These are phyloP conservation scores for Vachellia pachyceras DNA, from an alignment of 306 rosid species.

Conservation along the genomic window DNA sequence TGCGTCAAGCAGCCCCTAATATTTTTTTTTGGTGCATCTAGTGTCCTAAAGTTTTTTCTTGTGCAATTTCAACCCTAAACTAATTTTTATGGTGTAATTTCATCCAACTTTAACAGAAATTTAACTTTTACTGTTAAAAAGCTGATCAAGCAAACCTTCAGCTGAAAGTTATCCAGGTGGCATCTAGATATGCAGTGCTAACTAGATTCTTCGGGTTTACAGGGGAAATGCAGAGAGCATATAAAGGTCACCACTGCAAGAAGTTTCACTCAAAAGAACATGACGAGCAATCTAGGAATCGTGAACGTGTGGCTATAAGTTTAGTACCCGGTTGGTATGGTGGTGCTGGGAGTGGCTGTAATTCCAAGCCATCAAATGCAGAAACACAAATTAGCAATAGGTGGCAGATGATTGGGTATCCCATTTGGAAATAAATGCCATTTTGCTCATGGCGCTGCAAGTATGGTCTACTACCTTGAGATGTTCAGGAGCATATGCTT, in stretches of 20 bases:
- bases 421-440: constrained; percentile 98
- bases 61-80: no score
- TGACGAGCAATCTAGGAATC: constrained; percentile 87
- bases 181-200: no score
- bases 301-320: constrained; percentile 98
- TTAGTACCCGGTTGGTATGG: constrained; percentile 95
- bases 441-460: constrained; percentile 97
- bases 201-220: constrained; percentile 27
- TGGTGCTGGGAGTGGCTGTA: constrained; percentile 54
- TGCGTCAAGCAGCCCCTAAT: no score
- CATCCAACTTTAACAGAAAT: no score
- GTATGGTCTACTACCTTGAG: constrained; percentile 45
- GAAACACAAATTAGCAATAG: constrained; percentile 96
- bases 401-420: constrained; percentile 97
- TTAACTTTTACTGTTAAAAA: no score
- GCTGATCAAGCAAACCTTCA: no score
- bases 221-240: constrained; percentile 74
- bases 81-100: no score
- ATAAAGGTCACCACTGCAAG: constrained; percentile 94
- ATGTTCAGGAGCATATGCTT: not conserved
- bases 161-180: no score
- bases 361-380: constrained; percentile 92
- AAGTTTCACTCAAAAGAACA: constrained; percentile 96
- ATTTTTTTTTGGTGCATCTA: no score
- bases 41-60: no score